Conservation (phyloP, 208 protist genomes). For the Tritrichomonas musculus region DNA sequence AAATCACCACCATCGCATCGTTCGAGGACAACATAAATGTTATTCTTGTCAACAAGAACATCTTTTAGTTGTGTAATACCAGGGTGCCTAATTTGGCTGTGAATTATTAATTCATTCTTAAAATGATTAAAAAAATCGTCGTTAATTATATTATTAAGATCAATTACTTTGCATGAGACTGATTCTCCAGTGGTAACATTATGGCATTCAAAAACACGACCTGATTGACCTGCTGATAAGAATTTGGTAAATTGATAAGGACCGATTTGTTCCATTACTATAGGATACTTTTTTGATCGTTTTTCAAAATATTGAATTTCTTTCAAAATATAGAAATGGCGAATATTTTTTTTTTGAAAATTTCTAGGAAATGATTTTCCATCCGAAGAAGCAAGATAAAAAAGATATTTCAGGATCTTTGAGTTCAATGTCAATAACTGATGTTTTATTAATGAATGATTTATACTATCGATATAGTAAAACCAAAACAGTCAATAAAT, state of each 20-base stretch:
- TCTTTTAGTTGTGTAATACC: background rate
- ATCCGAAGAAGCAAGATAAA: too few species aligned
- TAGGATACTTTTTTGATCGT: too few species aligned
- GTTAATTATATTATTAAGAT: background rate
- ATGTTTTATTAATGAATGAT: too few species aligned
- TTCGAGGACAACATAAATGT: slow-evolving; percentile 16
- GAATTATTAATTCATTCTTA: slow-evolving; percentile 20
- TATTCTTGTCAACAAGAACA: slow-evolving; percentile 5
- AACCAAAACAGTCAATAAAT: too few species aligned
- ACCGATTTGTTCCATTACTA: background rate
- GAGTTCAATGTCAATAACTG: too few species aligned
- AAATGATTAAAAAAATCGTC: background rate
- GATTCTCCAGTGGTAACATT: background rate
- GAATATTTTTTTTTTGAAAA: too few species aligned
- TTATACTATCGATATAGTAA: too few species aligned
- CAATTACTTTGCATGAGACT: background rate
- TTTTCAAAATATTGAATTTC: too few species aligned
- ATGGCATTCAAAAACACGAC: background rate
- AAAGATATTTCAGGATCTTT: too few species aligned
- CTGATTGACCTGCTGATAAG: background rate
- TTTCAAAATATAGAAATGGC: too few species aligned
- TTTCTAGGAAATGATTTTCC: too few species aligned
- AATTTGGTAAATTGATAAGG: background rate
- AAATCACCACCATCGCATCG: slow-evolving; percentile 27
- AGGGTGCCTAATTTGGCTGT: background rate